Evolutionary conservation across 352 stramenopile species (phyloP), one percentile per base, ranked within the genome.

Genomic region (Globisporangium echinulatum): DNA sequence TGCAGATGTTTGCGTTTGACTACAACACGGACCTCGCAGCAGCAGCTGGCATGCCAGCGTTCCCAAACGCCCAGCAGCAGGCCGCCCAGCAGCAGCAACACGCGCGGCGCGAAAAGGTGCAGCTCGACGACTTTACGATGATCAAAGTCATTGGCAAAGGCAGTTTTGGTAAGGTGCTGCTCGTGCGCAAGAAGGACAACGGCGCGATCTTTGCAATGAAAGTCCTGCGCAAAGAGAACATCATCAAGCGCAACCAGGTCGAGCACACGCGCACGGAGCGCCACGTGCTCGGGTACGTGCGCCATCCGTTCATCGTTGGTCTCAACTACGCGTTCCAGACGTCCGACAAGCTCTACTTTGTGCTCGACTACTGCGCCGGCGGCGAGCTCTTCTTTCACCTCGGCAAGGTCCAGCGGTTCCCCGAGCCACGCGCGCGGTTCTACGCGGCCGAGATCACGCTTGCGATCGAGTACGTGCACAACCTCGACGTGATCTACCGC

Each of bases 221-320:
- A 67, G 96, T 99, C n/a, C 75, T 99, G 54, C 84, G 90, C 52
- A 99, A 99, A 77, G 94, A 98, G 59, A 98, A 98, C 66, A 98
- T 99, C 62, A 98, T 99, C 69, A 98, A 98, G 68, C 84, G 96
- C 52, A 99, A 99, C 68, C 96, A 99, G 76, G 92, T 99, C 37
- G 96, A 99, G 74, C 97, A 99, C 76, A 99, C 96, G n/a, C 97
- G 95, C 67, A 99, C 96, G 25, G 97, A 99, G 82, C 83, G 96
- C 15, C 96, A 96, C 63, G 96, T 99, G 38, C 79, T 99, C 9
- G 96, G 93, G 36, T 98, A 98, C 67, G 93, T 99, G 47, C 90
- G 93, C 48, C 96, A 99, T 69, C 97, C 96, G 47, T 99, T 99
- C 70, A 98, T 99, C 65, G 96, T 99, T 10, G 91, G 94, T 19